phyloP scores from a whole-genome alignment of 148 eudicot species.

The Amaranthus hypochondriacus region DNA sequence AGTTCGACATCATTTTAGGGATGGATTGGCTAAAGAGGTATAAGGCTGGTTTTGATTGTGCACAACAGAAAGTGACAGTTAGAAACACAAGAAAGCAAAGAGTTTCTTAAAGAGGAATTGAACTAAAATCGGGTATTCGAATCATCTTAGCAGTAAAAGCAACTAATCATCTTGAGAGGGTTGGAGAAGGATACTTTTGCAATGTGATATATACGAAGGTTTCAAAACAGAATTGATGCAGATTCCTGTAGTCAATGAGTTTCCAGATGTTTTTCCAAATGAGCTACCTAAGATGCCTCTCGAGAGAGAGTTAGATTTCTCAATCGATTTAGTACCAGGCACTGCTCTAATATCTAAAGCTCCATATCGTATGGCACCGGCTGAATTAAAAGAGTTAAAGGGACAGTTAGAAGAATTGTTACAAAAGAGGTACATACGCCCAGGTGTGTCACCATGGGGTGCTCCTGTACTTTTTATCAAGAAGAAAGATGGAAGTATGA shows the following conservation, averaged over 20 bases:
- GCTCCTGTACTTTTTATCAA: not conserved
- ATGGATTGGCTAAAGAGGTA: not conserved
- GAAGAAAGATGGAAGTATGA: not conserved
- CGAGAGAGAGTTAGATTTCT: not conserved
- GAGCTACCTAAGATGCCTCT: not conserved
- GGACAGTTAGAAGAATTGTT: not conserved
- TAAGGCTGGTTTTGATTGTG: not conserved
- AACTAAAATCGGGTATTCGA: not conserved
- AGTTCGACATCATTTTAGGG: not conserved
- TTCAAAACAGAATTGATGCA: not conserved
- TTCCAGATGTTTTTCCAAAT: not conserved
- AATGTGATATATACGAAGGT: not conserved
- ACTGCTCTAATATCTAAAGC: not conserved
- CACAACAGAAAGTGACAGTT: not conserved
- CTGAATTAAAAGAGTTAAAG: not conserved
- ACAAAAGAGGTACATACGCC: not conserved
- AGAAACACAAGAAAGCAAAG: not conserved
- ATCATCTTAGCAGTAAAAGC: not conserved
- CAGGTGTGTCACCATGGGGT: not conserved
- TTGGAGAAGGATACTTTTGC: not conserved
- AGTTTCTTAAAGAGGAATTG: not conserved
- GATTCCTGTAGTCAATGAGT: not conserved
- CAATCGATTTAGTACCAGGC: not conserved
- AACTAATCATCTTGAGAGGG: not conserved
- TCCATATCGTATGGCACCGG: not conserved